Percentiles rank a stretch among this genome's conserved stretches.
These are phyloP conservation scores for Phytopythium montanum DNA, from an alignment of 352 stramenopile genomes.

Conservation along the genomic window DNA sequence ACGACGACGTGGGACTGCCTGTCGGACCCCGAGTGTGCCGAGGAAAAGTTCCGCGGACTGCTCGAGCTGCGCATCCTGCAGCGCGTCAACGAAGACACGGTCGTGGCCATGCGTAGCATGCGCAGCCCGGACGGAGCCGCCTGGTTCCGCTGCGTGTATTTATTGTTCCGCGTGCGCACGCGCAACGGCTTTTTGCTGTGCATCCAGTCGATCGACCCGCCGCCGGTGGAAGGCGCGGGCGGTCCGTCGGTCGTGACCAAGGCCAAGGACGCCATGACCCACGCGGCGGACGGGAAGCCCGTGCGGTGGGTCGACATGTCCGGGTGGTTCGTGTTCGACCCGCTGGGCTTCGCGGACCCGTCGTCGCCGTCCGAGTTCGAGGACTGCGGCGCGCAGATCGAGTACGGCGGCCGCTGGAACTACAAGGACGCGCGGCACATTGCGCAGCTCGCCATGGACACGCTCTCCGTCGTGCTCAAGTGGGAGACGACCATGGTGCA, in stretches of 20 bases:
- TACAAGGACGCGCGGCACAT: conserved; percentile 49
- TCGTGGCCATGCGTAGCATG: conserved; percentile 58
- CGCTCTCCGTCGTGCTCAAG: conserved; percentile 55
- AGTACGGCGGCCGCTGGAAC: conserved; percentile 68
- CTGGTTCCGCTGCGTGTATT: conserved; percentile 62
- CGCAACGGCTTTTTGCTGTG: conserved; percentile 63
- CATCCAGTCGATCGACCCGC: conserved; percentile 45
- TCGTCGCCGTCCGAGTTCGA: conserved; percentile 15
- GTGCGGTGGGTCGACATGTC: conserved; percentile 69
- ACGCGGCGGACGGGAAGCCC: conserved; percentile 23
- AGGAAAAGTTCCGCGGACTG: conserved; percentile 58
- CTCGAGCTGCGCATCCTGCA: conserved; percentile 62
- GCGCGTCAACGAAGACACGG: conserved; percentile 66
- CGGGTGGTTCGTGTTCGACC: conserved; percentile 71
- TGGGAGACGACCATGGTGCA: conserved; percentile 64
- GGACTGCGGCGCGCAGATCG: conserved; percentile 45
- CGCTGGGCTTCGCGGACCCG: conserved; percentile 25
- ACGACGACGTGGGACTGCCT: conserved; percentile 66
- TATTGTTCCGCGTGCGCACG: conserved; percentile 70
- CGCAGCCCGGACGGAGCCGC: conserved; percentile 33
- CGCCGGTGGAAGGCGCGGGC: conserved; percentile 13
- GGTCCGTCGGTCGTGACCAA: conserved; percentile 10
- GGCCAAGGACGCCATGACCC: conserved; percentile 2
- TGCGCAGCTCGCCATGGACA: conserved; percentile 54
- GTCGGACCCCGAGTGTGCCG: conserved; percentile 51